These are phyloP conservation scores for Penicillium concentricum DNA, from an alignment of 2,329 filamentous ascomycete species.

Conservation along the genomic window DNA sequence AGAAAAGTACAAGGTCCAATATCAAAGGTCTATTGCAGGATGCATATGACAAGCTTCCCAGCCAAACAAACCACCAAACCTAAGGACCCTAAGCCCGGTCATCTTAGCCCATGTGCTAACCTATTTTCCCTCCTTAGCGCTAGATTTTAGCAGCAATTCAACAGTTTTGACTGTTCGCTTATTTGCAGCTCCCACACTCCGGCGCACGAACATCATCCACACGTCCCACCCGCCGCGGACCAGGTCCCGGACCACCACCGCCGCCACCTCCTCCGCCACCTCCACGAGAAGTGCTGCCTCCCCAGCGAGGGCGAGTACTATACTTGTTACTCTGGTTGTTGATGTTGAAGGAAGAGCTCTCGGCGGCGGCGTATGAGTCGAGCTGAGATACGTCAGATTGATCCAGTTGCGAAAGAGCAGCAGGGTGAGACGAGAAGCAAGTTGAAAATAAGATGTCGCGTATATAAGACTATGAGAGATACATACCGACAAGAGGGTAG, in stretches of 20 bases:
- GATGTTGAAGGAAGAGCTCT: conserved; percentile 48
- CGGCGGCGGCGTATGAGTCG: conserved; percentile 47
- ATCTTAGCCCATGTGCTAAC: not conserved
- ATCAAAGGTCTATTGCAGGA: not conserved
- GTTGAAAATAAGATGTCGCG: not conserved
- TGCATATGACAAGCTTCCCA: not conserved
- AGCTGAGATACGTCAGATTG: conserved; percentile 34
- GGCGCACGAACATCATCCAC: conserved; percentile 50
- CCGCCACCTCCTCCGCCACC: conserved; percentile 30
- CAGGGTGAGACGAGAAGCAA: not conserved
- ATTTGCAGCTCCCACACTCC: conserved; percentile 49
- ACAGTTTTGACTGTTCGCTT: not conserved
- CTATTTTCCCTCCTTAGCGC: not conserved
- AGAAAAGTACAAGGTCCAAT: not conserved
- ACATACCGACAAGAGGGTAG: conserved; percentile 49
- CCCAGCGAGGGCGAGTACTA: conserved; percentile 27
- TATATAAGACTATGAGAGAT: not conserved
- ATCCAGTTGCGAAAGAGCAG: not conserved
- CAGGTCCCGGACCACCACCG: conserved; percentile 29
- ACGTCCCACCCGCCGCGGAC: conserved; percentile 43
- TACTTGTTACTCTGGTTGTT: conserved; percentile 28
- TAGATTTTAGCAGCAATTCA: not conserved
- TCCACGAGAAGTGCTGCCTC: conserved; percentile 24
- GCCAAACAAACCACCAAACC: not conserved
- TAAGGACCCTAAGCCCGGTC: not conserved